These are phyloP conservation scores for Raffaelea ambrosiae DNA, from an alignment of 2,329 filamentous ascomycete species.

Conservation along the genomic window DNA sequence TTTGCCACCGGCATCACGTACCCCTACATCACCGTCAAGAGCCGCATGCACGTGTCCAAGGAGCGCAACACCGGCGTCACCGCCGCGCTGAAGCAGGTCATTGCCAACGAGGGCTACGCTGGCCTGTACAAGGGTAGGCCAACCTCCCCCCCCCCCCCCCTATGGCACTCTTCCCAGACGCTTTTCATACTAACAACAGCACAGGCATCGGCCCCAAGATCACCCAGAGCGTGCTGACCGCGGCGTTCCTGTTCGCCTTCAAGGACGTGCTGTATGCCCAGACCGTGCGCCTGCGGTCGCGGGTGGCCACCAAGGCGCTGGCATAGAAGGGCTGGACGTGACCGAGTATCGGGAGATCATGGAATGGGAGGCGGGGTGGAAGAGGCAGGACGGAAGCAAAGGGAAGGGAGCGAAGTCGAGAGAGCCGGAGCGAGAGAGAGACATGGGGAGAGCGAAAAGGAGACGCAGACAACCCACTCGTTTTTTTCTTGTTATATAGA, in stretches of 20 bases:
- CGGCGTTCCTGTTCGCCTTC: constrained; percentile 93
- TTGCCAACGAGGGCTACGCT: constrained; percentile 81
- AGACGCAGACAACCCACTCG: too few species aligned
- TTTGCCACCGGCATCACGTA: constrained; percentile 92
- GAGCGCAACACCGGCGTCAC: constrained; percentile 52
- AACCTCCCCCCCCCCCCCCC: not conserved
- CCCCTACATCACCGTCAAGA: constrained; percentile 98
- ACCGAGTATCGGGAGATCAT: too few species aligned
- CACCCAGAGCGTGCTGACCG: constrained; percentile 91
- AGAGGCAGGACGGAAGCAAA: too few species aligned
- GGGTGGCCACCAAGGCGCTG: constrained; percentile 30
- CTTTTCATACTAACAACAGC: not conserved
- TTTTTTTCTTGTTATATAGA: not conserved
- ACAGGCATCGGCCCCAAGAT: constrained; percentile 91
- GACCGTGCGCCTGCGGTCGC: constrained; percentile 56
- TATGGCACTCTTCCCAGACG: not conserved
- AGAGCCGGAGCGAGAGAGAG: too few species aligned
- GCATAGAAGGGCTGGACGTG: constrained; percentile 17
- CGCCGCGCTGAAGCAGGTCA: constrained; percentile 67
- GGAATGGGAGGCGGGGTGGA: too few species aligned
- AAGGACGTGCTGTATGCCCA: constrained; percentile 92
- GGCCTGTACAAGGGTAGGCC: constrained; percentile 83
- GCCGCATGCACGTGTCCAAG: constrained; percentile 89
- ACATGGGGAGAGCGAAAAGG: too few species aligned
- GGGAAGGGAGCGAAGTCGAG: too few species aligned